phyloP scores from a whole-genome alignment of 495 filamentous ascomycete genomes.

The Aspergillus bertholletiae region DNA sequence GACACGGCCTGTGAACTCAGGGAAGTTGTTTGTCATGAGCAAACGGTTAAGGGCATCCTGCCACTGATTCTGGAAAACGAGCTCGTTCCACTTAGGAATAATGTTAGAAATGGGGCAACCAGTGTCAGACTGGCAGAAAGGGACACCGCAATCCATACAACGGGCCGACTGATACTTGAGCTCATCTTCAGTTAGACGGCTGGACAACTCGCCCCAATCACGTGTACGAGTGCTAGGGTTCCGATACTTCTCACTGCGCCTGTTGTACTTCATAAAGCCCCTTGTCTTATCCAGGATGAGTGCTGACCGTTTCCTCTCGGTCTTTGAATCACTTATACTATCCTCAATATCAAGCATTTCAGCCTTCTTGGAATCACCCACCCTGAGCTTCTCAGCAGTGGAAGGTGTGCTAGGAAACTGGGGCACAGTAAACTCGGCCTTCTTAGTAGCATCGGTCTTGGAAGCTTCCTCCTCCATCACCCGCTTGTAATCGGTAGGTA shows the following conservation, averaged over 20 bases:
- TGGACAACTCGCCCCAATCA: slow-evolving; percentile 93
- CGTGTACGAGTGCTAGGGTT: slow-evolving; percentile 79
- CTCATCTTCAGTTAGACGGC: slow-evolving; percentile 89
- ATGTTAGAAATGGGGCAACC: slow-evolving; percentile 99
- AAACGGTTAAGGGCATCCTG: slow-evolving; percentile 91
- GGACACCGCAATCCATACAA: slow-evolving; percentile 99
- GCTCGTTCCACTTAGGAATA: slow-evolving; percentile 98
- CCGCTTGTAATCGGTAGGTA: slow-evolving; percentile 97
- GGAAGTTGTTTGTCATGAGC: slow-evolving; percentile 99
- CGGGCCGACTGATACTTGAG: slow-evolving; percentile 98
- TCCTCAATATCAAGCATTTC: slow-evolving; percentile 95
- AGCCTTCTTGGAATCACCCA: slow-evolving; percentile 65
- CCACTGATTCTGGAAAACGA: slow-evolving; percentile 94
- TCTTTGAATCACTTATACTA: slow-evolving; percentile 77
- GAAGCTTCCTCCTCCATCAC: slow-evolving; percentile 82
- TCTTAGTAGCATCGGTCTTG: slow-evolving; percentile 81
- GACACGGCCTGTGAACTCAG: slow-evolving; percentile 97
- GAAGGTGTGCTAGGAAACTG: slow-evolving; percentile 59
- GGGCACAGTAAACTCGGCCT: slow-evolving; percentile 79
- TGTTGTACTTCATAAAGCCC: slow-evolving; percentile 98
- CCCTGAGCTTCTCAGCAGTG: slow-evolving; percentile 54
- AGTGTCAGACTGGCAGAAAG: slow-evolving; percentile 97
- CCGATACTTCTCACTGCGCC: slow-evolving; percentile 93
- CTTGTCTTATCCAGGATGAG: slow-evolving; percentile 96
- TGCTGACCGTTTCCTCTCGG: slow-evolving; percentile 90